phyloP scores from a whole-genome alignment of 1,284 basidiomycete genomes.

The Termitomyces sp. region DNA sequence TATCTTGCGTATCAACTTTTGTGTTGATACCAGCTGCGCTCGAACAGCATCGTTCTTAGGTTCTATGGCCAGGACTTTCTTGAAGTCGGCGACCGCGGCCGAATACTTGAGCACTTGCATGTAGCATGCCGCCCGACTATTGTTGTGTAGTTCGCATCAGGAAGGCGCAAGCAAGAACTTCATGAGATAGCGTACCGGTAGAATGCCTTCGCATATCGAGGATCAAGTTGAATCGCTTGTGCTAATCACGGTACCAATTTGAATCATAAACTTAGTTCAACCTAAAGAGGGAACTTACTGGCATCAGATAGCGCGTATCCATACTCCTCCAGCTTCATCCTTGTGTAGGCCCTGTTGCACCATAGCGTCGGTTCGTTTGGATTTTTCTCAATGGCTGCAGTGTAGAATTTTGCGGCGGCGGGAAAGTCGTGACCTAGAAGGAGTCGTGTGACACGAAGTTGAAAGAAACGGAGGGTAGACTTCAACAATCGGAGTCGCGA shows the following conservation, averaged over 20 bases:
- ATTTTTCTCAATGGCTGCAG: conserved; percentile 75
- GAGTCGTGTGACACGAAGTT: conserved; percentile 10
- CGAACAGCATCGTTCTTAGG: conserved; percentile 82
- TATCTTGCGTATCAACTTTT: conserved; percentile 83
- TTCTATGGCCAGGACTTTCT: conserved; percentile 82
- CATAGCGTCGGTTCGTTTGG: conserved; percentile 72
- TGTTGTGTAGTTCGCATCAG: conserved; percentile 7
- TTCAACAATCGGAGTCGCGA: background rate
- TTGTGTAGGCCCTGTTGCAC: conserved; percentile 76
- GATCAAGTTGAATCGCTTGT: conserved; percentile 85
- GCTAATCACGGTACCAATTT: conserved; percentile 40
- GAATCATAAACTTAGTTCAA: conserved; percentile 4
- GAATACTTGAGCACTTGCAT: conserved; percentile 87
- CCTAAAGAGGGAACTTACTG: conserved; percentile 42
- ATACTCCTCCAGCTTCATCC: conserved; percentile 78
- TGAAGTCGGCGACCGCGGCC: conserved; percentile 81
- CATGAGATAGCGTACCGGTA: conserved; percentile 51
- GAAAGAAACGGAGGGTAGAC: background rate
- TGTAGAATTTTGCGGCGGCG: conserved; percentile 68
- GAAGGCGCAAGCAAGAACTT: background rate
- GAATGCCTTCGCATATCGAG: conserved; percentile 89
- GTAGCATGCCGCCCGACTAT: conserved; percentile 86
- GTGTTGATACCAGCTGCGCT: conserved; percentile 80
- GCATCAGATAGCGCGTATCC: conserved; percentile 79
- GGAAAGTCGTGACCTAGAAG: conserved; percentile 35